Conservation (phyloP, 805 yeast species). For the Yarrowia sp. region DNA sequence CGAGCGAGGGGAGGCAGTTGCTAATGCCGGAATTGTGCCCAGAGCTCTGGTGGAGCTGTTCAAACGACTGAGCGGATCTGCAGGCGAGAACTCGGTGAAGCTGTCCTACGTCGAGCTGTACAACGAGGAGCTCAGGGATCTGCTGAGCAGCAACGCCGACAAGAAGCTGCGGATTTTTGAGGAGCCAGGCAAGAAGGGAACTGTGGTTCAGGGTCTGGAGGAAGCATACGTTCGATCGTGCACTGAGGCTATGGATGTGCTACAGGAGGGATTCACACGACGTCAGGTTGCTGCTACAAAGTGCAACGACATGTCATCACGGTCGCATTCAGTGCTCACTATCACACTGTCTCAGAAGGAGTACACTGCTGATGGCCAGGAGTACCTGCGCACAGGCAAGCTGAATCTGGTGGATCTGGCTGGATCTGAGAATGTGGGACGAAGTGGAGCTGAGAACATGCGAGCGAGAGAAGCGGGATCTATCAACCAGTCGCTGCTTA, state of each 20-base stretch:
- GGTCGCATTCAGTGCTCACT: slow-evolving; percentile 77
- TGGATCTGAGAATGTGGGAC: slow-evolving; percentile 82
- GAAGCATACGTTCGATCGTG: slow-evolving; percentile 50
- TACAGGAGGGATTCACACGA: slow-evolving; percentile 56
- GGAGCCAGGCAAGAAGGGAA: slow-evolving; percentile 43
- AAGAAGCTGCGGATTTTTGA: slow-evolving; percentile 56
- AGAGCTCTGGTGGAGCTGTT: slow-evolving; percentile 55
- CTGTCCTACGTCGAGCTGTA: slow-evolving; percentile 80
- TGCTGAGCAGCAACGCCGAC: slow-evolving; percentile 45
- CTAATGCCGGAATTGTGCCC: slow-evolving; percentile 62
- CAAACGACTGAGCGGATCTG: slow-evolving; percentile 42
- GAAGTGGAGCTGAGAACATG: slow-evolving; percentile 81
- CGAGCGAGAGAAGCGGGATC: slow-evolving; percentile 91
- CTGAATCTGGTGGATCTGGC: slow-evolving; percentile 87
- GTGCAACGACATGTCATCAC: slow-evolving; percentile 69
- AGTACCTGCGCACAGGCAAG: slow-evolving; percentile 56
- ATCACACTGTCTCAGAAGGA: slow-evolving; percentile 58
- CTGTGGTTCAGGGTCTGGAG: slow-evolving; percentile 56
- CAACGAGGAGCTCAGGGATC: slow-evolving; percentile 78
- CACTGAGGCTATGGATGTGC: slow-evolving; percentile 48
- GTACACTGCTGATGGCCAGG: slow-evolving; percentile 50
- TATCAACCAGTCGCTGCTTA: slow-evolving; percentile 79
- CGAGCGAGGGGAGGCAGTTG: slow-evolving; percentile 30
- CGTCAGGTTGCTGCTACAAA: slow-evolving; percentile 74
- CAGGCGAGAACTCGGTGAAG: slow-evolving; percentile 63